These are phyloP conservation scores for Nymphaea thermarum DNA, from an alignment of 164 flowering plant genomes.

Conservation along the genomic window DNA sequence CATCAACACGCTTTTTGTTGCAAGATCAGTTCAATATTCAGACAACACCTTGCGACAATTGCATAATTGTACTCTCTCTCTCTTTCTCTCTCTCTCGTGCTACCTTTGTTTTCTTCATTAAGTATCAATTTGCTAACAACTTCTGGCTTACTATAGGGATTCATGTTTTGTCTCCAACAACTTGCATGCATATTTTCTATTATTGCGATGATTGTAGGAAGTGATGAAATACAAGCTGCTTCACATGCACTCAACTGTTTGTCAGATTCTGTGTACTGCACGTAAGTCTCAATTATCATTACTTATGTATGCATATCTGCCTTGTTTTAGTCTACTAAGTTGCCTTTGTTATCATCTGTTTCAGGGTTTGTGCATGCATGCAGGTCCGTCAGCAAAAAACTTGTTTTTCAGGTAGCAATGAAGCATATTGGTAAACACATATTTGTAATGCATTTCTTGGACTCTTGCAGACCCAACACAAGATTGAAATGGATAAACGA, in stretches of 20 bases:
- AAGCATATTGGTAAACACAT: not conserved
- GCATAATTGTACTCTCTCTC: constrained; percentile 56
- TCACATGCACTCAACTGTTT: constrained; percentile 34
- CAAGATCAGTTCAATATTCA: constrained; percentile 80
- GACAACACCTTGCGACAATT: constrained; percentile 66
- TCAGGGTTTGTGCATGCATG: constrained; percentile 68
- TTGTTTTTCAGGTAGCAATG: not conserved
- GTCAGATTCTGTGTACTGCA: constrained; percentile 38
- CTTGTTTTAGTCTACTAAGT: constrained; percentile 2
- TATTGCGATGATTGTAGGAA: constrained; percentile 36
- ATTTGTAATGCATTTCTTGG: not conserved
- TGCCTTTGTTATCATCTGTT: constrained; percentile 1
- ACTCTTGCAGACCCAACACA: constrained; percentile 53
- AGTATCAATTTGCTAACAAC: not conserved
- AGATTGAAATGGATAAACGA: constrained; percentile 55
- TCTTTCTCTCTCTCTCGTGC: constrained; percentile 11
- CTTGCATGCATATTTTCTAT: constrained; percentile 51
- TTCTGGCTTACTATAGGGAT: constrained; percentile 26
- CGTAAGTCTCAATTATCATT: constrained; percentile 22
- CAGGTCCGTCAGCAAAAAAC: constrained; percentile 22
- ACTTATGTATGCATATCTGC: not conserved
- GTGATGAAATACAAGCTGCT: constrained; percentile 33
- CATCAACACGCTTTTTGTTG: constrained; percentile 63
- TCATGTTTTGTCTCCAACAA: constrained; percentile 70
- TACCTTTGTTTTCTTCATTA: not conserved